Conservation (phyloP, 768 basidiomycete genomes). For the Cystofilobasidium bisporidii region DNA sequence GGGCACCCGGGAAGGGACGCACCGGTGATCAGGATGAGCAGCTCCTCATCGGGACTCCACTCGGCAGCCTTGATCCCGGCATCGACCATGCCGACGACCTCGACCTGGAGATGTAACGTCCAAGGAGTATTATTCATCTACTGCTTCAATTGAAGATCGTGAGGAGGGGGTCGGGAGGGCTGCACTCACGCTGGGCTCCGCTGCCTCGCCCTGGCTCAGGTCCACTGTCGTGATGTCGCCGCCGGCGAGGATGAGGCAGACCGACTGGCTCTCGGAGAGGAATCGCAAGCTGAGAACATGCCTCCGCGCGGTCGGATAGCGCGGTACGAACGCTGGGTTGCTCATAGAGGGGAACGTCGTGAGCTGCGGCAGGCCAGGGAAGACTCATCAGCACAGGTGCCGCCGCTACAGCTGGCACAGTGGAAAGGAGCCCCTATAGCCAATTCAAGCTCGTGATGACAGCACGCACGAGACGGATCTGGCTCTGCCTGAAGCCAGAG, state of each 20-base stretch:
- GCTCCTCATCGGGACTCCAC: constrained; percentile 87
- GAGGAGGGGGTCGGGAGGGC: too few relatives aligned
- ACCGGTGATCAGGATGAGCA: constrained; percentile 77
- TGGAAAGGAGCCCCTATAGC: too few relatives aligned
- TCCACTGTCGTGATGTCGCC: constrained; percentile 73
- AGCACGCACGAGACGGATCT: constrained; percentile 9
- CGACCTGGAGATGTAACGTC: constrained; percentile 47
- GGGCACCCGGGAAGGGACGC: constrained; percentile 27
- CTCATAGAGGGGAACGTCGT: constrained; percentile 5
- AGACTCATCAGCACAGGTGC: too few relatives aligned
- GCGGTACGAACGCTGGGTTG: background rate
- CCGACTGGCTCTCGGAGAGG: constrained; percentile 58
- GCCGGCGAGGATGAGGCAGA: constrained; percentile 58
- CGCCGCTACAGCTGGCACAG: too few relatives aligned
- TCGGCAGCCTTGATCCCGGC: constrained; percentile 67
- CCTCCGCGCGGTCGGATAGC: constrained; percentile 35
- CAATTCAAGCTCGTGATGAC: too few relatives aligned
- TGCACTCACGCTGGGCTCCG: constrained; percentile 30
- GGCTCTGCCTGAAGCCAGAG: background rate
- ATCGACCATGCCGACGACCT: constrained; percentile 80
- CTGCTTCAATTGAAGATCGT: too few relatives aligned
- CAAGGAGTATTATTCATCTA: too few relatives aligned
- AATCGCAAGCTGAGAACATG: constrained; percentile 46
- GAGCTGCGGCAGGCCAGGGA: constrained; percentile 1
- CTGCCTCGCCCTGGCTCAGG: constrained; percentile 38